These are phyloP conservation scores for Leccinum imitatum DNA, from an alignment of 768 basidiomycete genomes.

Conservation along the genomic window DNA sequence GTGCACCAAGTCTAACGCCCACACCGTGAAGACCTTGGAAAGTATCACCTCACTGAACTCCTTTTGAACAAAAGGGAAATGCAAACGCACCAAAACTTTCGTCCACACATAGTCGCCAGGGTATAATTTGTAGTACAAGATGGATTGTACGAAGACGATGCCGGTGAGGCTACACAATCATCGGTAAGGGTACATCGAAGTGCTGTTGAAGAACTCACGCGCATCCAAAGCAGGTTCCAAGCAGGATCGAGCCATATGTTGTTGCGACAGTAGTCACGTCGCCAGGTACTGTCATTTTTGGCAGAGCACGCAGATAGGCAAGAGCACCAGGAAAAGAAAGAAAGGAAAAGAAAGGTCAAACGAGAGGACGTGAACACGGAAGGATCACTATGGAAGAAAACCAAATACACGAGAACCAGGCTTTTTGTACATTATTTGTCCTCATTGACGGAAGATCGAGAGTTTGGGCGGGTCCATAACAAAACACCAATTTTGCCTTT, in stretches of 20 bases:
- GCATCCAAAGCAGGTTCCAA: conserved; percentile 33
- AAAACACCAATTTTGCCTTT: conserved; percentile 12
- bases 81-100: conserved; percentile 28
- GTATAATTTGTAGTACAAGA: conserved; percentile 34
- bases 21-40: conserved; percentile 29
- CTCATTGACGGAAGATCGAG: conserved; percentile 30
- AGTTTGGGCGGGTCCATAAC: conserved; percentile 11
- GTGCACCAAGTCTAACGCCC: conserved; percentile 31
- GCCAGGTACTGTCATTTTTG: conserved; percentile 24
- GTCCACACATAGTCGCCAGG: conserved; percentile 27
- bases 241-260: conserved; percentile 31
- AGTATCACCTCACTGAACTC: not conserved
- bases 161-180: conserved; percentile 27
- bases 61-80: not conserved
- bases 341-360: conserved; percentile 17
- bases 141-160: conserved; percentile 31
- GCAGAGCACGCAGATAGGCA: not conserved
- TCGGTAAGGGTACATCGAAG: conserved; percentile 6
- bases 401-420: not conserved
- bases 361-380: conserved; percentile 31
- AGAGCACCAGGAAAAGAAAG: not conserved
- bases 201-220: conserved; percentile 13
- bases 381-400: conserved; percentile 22
- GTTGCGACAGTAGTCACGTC: conserved; percentile 33
- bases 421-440: conserved; percentile 36